phyloP scores from a whole-genome alignment of 371 early-diverging fungal genomes.

The Rhizopus microsporus region DNA sequence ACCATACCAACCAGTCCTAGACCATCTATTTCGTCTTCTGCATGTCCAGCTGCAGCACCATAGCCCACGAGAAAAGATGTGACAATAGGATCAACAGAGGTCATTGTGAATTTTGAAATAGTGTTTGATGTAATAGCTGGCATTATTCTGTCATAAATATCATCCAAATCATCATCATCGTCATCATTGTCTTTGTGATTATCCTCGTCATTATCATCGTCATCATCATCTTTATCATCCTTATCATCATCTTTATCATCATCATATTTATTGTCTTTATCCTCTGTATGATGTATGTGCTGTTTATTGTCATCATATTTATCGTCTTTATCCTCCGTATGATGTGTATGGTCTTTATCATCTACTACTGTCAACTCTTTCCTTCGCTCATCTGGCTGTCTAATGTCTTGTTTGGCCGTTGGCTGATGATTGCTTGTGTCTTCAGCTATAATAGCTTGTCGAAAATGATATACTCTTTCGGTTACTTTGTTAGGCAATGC shows the following conservation, averaged over 20 bases:
- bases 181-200: neutral
- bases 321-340: too few species aligned
- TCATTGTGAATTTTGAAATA: neutral
- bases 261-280: too few species aligned
- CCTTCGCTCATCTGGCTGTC: neutral
- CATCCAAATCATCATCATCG: neutral
- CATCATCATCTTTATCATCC: neutral
- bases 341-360: too few species aligned
- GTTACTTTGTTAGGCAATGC: too few species aligned
- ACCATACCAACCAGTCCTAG: slow-evolving; percentile 17
- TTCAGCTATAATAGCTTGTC: too few species aligned
- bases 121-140: neutral
- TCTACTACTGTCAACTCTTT: neutral
- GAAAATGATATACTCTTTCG: too few species aligned
- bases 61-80: slow-evolving; percentile 13
- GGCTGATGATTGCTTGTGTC: too few species aligned
- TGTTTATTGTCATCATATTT: too few species aligned
- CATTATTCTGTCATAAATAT: neutral
- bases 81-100: neutral
- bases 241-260: too few species aligned
- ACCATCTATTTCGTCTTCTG: slow-evolving; percentile 19
- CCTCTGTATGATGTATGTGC: too few species aligned
- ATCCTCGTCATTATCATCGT: neutral
- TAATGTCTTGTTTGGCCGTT: too few species aligned
- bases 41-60: slow-evolving; percentile 21